These are phyloP conservation scores for Linnemannia schmuckeri DNA, from an alignment of 192 early-diverging fungal genomes.

Conservation along the genomic window DNA sequence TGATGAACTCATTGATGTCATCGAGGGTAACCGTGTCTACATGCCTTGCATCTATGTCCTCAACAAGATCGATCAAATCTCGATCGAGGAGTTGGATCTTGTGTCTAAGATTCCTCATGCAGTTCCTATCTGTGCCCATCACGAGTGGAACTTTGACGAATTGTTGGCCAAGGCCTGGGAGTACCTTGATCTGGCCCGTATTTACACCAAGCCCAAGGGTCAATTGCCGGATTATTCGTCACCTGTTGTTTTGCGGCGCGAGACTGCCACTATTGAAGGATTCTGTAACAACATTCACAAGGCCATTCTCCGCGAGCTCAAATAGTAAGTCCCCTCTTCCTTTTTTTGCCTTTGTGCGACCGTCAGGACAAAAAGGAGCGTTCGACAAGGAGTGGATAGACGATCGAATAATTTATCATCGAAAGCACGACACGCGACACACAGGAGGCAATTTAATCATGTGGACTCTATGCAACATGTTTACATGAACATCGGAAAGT, in stretches of 20 bases:
- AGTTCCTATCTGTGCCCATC: conserved; percentile 83
- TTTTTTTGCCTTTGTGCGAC: neutral
- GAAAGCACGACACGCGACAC: neutral
- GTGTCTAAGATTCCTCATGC: conserved; percentile 98
- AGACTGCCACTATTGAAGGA: conserved; percentile 80
- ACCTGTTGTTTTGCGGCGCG: conserved; percentile 90
- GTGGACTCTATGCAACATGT: too few relatives aligned
- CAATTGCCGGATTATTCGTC: conserved; percentile 94
- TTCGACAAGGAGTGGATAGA: neutral
- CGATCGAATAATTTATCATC: neutral
- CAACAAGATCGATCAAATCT: conserved; percentile 99
- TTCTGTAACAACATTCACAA: conserved; percentile 98
- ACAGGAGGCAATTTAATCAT: neutral
- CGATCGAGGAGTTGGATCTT: conserved; percentile 94
- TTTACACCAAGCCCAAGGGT: conserved; percentile 93
- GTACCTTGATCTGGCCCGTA: conserved; percentile 57
- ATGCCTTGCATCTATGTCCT: conserved; percentile 96
- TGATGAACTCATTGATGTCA: conserved; percentile 97
- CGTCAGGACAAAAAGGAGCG: neutral
- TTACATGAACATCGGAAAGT: too few relatives aligned
- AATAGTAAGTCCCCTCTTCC: conserved; percentile 66
- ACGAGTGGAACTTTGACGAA: conserved; percentile 99
- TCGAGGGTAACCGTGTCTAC: conserved; percentile 96
- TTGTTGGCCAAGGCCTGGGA: conserved; percentile 88
- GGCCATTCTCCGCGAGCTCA: conserved; percentile 92